Percentiles rank a stretch among this genome's conserved stretches.
These are phyloP conservation scores for Lepidium didymum DNA, from an alignment of 345 rosid species.

Conservation along the genomic window DNA sequence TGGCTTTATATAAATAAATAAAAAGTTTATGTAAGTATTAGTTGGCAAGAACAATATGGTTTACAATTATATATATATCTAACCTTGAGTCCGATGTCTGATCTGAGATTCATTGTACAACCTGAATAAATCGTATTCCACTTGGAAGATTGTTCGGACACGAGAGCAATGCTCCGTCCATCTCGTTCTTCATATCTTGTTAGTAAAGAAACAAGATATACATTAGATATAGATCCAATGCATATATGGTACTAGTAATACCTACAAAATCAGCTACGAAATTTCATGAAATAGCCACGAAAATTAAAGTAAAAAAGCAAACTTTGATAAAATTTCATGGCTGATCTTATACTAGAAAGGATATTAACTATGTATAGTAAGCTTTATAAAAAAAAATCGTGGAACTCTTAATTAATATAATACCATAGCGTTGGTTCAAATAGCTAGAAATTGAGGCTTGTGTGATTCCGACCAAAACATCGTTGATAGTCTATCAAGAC, in stretches of 20 bases:
- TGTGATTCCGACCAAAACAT: slow-evolving; percentile 55
- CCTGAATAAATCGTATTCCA: slow-evolving; percentile 32
- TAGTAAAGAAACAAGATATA: not conserved
- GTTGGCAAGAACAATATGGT: no score
- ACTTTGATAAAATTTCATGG: no score
- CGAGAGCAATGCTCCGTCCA: not conserved
- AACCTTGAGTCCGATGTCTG: slow-evolving; percentile 44
- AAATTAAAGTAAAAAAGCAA: no score
- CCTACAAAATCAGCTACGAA: no score
- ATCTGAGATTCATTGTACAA: slow-evolving; percentile 43
- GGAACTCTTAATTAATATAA: no score
- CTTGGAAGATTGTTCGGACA: slow-evolving; percentile 20
- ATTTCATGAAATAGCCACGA: no score
- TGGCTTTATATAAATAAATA: slow-evolving; percentile 13
- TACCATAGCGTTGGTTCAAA: slow-evolving; percentile 20
- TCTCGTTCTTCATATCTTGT: not conserved
- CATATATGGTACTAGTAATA: no score
- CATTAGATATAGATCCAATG: no score
- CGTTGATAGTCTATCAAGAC: slow-evolving; percentile 53
- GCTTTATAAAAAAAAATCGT: no score
- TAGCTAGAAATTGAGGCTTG: slow-evolving; percentile 59
- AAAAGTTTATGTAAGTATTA: not conserved
- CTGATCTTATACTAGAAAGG: no score
- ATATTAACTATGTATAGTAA: no score
- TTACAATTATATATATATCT: no score